Evolutionary conservation across 192 early-diverging fungal genomes (phyloP), one percentile per base, ranked within the genome.

Genomic region (Geranomyces michiganensis): DNA sequence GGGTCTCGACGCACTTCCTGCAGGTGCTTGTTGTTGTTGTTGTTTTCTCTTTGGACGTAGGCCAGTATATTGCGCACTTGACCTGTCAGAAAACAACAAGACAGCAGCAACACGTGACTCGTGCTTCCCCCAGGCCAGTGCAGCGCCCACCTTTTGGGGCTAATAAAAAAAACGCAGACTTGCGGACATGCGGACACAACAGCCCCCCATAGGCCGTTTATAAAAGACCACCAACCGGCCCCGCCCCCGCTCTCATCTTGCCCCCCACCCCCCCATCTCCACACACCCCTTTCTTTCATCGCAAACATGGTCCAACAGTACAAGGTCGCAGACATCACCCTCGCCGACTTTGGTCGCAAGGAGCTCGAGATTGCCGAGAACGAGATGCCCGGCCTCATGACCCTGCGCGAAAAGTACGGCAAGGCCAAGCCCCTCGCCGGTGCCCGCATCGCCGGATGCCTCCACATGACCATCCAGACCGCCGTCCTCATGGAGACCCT

Each of bases 391-490:
- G 95, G 96, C 76, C 90, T 99, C 75, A 97, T 99, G 91, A 82
- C 86, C 75, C 87, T 97, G 69, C 92, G 95, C 82, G 74, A 84
- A 72, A 95, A 95, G 89, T 99, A 97, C 86, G 93, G 92, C 49
- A 86, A 92, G 60, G 59, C 79, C 58, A 89, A 97, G 85, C 90
- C 94, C 67, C 90, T 98, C 75, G 87, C 89, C 80, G 96, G 95
- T 82, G 93, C 96, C 67, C 93, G 96, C 75, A 93, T 98, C 74
- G 93, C 92, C 68, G 96, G 96, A 45, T 98, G 95, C 82, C 88
- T 99, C 76, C 95, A 99, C 90, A 99, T 98, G 96, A 98, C 95
- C 81, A 93, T 98, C 83, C 95, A 98, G 90, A 97, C 94, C 55
- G 96, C 94, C 65, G 94, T 97, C 69, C 89, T 99, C 70, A 99